Conservation (phyloP, 228 moss, liverwort and hornwort genomes). For the Sphagnum fallax region DNA sequence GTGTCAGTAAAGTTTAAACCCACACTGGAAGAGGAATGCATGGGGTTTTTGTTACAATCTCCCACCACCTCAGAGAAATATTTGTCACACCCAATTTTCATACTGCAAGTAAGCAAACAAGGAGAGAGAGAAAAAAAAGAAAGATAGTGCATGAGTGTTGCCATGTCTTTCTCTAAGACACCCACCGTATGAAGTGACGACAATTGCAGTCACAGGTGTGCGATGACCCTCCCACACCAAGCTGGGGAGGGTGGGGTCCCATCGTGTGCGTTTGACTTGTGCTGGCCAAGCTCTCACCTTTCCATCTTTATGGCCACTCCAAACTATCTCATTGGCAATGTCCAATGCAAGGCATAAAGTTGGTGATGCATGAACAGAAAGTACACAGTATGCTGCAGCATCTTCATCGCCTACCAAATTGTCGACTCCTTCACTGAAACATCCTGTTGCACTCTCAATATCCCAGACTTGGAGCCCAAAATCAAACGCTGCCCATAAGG, state of each 20-base stretch:
- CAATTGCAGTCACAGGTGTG: conserved; percentile 29
- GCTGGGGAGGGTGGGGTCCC: conserved; percentile 17
- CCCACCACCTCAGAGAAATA: too few species aligned
- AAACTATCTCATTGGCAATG: conserved; percentile 28
- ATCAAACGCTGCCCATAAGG: conserved; percentile 36
- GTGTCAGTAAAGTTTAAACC: background rate
- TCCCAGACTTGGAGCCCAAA: conserved; percentile 43
- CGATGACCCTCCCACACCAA: conserved; percentile 24
- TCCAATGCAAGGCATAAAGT: conserved; percentile 32
- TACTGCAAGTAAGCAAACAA: too few species aligned
- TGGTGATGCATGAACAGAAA: conserved; percentile 31
- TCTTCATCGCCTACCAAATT: conserved; percentile 44
- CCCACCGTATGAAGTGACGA: conserved; percentile 38
- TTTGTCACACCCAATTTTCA: too few species aligned
- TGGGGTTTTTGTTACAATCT: background rate
- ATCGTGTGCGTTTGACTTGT: conserved; percentile 8
- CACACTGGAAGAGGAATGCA: background rate
- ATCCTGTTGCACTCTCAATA: conserved; percentile 22
- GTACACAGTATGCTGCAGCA: conserved; percentile 29
- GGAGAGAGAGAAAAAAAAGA: background rate
- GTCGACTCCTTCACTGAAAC: conserved; percentile 15
- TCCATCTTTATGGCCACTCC: conserved; percentile 54
- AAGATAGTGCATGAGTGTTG: background rate
- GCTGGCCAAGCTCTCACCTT: conserved; percentile 35
- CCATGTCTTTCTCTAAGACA: background rate